phyloP scores from a whole-genome alignment of 345 rosid species.

The Aethionema arabicum region DNA sequence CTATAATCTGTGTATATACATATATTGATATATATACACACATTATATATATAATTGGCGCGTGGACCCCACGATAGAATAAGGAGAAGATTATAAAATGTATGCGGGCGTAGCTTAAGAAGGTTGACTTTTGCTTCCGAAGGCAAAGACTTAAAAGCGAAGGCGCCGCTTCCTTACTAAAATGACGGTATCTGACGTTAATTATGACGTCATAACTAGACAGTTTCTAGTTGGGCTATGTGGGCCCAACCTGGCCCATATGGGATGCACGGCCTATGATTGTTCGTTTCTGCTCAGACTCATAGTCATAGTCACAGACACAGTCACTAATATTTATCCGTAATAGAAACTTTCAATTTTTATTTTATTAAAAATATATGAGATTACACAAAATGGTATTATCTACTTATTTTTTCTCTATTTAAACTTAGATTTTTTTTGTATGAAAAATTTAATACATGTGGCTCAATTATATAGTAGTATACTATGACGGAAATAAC shows the following conservation, averaged over 20 bases:
- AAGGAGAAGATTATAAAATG: conserved; percentile 28
- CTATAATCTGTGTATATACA: neutral
- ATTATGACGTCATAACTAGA: conserved; percentile 25
- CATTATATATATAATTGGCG: conserved; percentile 30
- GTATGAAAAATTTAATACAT: too few species aligned
- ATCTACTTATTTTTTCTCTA: too few species aligned
- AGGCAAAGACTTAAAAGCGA: conserved; percentile 60
- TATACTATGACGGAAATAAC: too few species aligned
- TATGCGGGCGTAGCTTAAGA: conserved; percentile 35
- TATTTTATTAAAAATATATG: too few species aligned
- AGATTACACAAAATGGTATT: too few species aligned
- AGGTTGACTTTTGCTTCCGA: conserved; percentile 50
- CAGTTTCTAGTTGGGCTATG: conserved; percentile 31
- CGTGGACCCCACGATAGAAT: conserved; percentile 48
- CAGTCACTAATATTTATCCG: too few species aligned
- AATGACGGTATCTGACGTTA: conserved; percentile 47
- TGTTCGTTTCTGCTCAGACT: too few species aligned
- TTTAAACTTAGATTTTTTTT: too few species aligned
- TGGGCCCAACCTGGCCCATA: conserved; percentile 29
- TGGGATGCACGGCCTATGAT: neutral
- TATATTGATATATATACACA: neutral
- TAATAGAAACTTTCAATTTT: too few species aligned
- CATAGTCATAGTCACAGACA: too few species aligned
- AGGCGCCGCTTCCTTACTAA: conserved; percentile 31
- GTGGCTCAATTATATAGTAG: too few species aligned